These are phyloP conservation scores for Vanrija sp. DNA, from an alignment of 1,284 basidiomycete genomes.

Conservation along the genomic window DNA sequence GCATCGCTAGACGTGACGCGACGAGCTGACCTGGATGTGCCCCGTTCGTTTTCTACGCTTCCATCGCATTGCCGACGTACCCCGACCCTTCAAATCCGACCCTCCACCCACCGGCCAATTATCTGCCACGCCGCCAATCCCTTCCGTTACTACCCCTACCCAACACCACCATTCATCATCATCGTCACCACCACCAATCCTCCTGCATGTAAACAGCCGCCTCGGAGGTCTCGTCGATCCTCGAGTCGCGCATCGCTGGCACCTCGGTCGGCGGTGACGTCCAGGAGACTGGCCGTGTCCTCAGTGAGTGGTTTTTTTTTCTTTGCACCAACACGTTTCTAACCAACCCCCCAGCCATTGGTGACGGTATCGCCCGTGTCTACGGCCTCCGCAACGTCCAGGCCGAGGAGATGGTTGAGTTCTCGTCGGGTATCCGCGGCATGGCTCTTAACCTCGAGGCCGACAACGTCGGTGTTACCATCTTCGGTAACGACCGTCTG, in stretches of 20 bases:
- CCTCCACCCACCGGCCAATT: not conserved
- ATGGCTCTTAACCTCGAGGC: constrained; percentile 99
- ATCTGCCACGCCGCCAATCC: not conserved
- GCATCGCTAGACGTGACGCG: no score
- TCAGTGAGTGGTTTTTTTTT: constrained; percentile 64
- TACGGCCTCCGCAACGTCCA: constrained; percentile 82
- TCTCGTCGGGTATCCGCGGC: constrained; percentile 96
- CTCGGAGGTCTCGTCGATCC: constrained; percentile 97
- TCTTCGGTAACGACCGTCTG: constrained; percentile 99
- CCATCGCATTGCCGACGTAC: no score
- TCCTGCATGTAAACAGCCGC: constrained; percentile 61
- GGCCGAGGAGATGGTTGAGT: constrained; percentile 99
- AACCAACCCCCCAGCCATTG: constrained; percentile 66
- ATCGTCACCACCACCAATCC: not conserved
- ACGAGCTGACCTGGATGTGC: no score
- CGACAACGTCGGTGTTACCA: constrained; percentile 99
- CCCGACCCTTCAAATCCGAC: no score
- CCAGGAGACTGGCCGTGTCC: constrained; percentile 96
- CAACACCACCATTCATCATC: not conserved
- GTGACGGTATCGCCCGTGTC: constrained; percentile 99
- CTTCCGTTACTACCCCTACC: not conserved
- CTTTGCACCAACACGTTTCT: constrained; percentile 1
- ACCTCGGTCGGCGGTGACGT: constrained; percentile 85
- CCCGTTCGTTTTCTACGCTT: no score
- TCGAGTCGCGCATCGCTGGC: constrained; percentile 97